A percentile compares a stretch with the other conserved stretches of the same genome.
These are phyloP conservation scores for Trichodelitschia bisporula DNA, from an alignment of 495 filamentous ascomycete species.

Conservation along the genomic window DNA sequence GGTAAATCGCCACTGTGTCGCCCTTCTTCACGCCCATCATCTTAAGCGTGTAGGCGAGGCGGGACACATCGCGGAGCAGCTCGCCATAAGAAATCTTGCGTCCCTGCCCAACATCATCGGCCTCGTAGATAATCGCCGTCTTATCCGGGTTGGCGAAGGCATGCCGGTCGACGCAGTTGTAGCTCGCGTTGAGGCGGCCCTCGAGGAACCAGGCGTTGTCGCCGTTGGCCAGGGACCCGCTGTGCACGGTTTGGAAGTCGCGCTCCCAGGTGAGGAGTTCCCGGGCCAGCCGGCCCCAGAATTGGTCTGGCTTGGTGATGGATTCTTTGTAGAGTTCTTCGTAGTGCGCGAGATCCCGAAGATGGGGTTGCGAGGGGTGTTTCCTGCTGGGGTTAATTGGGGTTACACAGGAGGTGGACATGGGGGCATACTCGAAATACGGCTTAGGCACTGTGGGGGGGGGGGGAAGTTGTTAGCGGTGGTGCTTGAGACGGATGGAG, in stretches of 20 bases:
- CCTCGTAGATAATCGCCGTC: slow-evolving; percentile 96
- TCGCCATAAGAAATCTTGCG: slow-evolving; percentile 82
- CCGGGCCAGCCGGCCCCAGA: slow-evolving; percentile 70
- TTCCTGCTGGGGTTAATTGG: slow-evolving; percentile 22
- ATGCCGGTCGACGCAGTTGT: slow-evolving; percentile 94
- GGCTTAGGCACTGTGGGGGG: slow-evolving; percentile 20
- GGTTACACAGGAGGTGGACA: not conserved
- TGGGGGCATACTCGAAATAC: slow-evolving; percentile 31
- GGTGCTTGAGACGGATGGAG: not conserved
- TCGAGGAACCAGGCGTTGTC: slow-evolving; percentile 91
- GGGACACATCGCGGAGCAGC: slow-evolving; percentile 79
- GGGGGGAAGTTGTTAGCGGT: slow-evolving; percentile 5
- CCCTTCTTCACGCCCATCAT: slow-evolving; percentile 93
- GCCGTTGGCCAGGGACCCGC: slow-evolving; percentile 51
- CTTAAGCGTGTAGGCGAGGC: slow-evolving; percentile 63
- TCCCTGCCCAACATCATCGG: slow-evolving; percentile 72
- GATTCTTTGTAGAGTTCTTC: slow-evolving; percentile 87
- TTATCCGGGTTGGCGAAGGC: slow-evolving; percentile 77
- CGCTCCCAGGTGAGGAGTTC: slow-evolving; percentile 76
- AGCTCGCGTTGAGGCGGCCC: slow-evolving; percentile 81
- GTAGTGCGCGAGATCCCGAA: slow-evolving; percentile 62
- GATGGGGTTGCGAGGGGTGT: slow-evolving; percentile 41
- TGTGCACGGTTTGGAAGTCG: slow-evolving; percentile 78
- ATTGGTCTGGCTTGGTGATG: slow-evolving; percentile 69
- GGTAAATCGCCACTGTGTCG: slow-evolving; percentile 89